Evolutionary conservation across 305 asterid species (phyloP).

Genomic region (Fraxinus latifolia): DNA sequence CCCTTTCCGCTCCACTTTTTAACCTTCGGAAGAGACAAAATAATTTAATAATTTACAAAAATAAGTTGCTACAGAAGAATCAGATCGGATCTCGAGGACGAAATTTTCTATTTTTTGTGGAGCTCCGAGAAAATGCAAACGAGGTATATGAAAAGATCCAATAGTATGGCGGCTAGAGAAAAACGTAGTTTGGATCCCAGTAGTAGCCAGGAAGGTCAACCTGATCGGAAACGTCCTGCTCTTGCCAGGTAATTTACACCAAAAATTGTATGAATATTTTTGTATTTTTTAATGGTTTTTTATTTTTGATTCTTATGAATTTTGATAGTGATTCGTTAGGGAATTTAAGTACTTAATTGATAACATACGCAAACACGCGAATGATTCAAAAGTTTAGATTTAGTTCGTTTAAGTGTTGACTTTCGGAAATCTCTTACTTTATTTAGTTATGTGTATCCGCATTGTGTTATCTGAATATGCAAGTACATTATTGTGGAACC

Average conservation of each 20-base stretch:
- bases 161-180: constrained; percentile 58
- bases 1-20: constrained; percentile 28
- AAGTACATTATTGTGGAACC: background rate
- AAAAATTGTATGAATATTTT: background rate
- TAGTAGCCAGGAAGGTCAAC: constrained; percentile 63
- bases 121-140: constrained; percentile 52
- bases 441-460: background rate
- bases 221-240: constrained; percentile 89
- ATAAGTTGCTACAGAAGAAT: constrained; percentile 11
- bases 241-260: constrained; percentile 69
- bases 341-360: background rate
- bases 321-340: background rate
- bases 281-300: background rate
- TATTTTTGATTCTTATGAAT: background rate
- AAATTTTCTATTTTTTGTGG: constrained; percentile 4
- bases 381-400: background rate
- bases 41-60: background rate
- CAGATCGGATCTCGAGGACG: constrained; percentile 53
- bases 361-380: background rate
- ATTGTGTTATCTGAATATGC: background rate
- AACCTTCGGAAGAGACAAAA: constrained; percentile 25
- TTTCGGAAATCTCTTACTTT: background rate
- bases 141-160: constrained; percentile 45
- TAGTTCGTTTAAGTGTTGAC: background rate
- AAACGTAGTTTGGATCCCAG: constrained; percentile 71